These are phyloP conservation scores for Fusarium camptoceras DNA, from an alignment of 2,329 filamentous ascomycete genomes.

Conservation along the genomic window DNA sequence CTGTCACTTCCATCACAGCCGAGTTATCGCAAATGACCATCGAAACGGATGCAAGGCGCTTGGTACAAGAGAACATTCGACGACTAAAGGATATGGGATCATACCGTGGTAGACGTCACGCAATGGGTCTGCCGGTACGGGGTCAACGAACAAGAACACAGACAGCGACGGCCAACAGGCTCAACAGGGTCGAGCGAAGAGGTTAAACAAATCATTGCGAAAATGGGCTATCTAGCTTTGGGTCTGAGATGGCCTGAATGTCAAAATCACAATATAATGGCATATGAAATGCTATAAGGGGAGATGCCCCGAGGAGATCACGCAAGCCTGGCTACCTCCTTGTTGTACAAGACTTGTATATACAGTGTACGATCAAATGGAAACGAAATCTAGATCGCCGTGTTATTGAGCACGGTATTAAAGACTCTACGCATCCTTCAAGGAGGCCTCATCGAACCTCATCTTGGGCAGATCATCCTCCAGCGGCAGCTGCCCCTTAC, in stretches of 20 bases:
- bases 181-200: conserved; percentile 67
- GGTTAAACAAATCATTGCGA: conserved; percentile 35
- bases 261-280: background rate
- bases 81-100: conserved; percentile 90
- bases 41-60: conserved; percentile 84
- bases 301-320: conserved; percentile 10
- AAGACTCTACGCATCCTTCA: conserved; percentile 5
- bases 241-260: background rate
- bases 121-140: conserved; percentile 89
- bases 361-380: conserved; percentile 47
- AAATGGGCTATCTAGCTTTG: background rate
- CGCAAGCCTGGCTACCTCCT: conserved; percentile 21
- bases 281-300: conserved; percentile 5
- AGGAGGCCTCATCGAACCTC: conserved; percentile 20
- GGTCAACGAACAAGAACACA: conserved; percentile 89
- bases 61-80: conserved; percentile 86
- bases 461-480: conserved; percentile 61
- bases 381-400: conserved; percentile 25
- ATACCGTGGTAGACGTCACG: conserved; percentile 89
- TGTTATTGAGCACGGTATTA: conserved; percentile 2
- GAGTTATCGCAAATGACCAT: conserved; percentile 93
- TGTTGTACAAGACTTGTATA: conserved; percentile 50
- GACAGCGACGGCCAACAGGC: conserved; percentile 69
- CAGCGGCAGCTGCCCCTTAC: conserved; percentile 62
- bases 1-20: conserved; percentile 83